Evolutionary conservation across 768 basidiomycete species (phyloP).

Genomic region (Chalciporus sphaerocephalus): DNA sequence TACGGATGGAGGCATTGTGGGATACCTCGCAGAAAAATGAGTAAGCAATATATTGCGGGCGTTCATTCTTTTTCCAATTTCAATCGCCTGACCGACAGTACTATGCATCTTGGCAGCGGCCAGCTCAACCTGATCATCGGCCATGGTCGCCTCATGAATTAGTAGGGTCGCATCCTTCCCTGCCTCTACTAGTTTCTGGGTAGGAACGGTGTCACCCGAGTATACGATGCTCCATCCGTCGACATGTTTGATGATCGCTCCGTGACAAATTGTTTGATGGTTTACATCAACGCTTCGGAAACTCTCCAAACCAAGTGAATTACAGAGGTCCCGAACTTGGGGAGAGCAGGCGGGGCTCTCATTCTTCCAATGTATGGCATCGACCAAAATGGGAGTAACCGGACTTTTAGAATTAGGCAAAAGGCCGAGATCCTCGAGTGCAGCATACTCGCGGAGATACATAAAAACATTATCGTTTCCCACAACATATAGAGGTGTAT

Average conservation of each 20-base stretch:
- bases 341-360: constrained; percentile 36
- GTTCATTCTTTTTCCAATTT: constrained; percentile 71
- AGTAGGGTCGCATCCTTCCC: constrained; percentile 72
- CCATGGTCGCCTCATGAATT: constrained; percentile 94
- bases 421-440: constrained; percentile 70
- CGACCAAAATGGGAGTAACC: constrained; percentile 52
- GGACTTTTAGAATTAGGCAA: constrained; percentile 43
- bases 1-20: constrained; percentile 65
- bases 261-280: constrained; percentile 73
- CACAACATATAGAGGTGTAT: constrained; percentile 68
- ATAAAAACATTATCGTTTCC: constrained; percentile 50
- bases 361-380: constrained; percentile 48
- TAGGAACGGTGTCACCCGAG: constrained; percentile 88
- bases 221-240: constrained; percentile 59
- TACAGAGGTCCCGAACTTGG: constrained; percentile 36
- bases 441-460: constrained; percentile 69
- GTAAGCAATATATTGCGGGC: constrained; percentile 85
- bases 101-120: constrained; percentile 80
- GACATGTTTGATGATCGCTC: constrained; percentile 58
- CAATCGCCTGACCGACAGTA: constrained; percentile 85
- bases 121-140: constrained; percentile 72
- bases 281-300: constrained; percentile 68
- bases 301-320: constrained; percentile 50
- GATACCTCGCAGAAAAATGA: constrained; percentile 93
- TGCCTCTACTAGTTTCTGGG: constrained; percentile 57